These are phyloP conservation scores for Aplosporella prunicola DNA, from an alignment of 2,329 filamentous ascomycete genomes.

Conservation along the genomic window DNA sequence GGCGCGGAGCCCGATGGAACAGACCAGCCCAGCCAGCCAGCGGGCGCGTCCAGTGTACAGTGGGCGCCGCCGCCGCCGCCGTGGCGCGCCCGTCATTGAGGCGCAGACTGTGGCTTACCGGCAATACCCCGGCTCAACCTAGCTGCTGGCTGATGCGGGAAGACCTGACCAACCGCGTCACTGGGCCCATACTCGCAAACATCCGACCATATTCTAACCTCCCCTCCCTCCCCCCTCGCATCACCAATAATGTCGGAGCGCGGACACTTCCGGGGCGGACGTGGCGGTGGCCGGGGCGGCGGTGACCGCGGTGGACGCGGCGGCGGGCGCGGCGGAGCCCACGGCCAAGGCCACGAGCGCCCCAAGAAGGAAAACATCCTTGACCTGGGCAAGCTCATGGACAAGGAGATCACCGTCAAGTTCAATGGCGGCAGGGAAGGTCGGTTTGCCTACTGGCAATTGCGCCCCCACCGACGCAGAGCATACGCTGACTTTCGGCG, in stretches of 20 bases:
- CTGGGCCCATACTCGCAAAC: too few species aligned
- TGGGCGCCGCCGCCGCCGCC: too few species aligned
- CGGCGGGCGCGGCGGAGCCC: slow-evolving; percentile 14
- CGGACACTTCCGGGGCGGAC: slow-evolving; percentile 40
- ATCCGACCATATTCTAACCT: too few species aligned
- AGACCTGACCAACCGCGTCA: too few species aligned
- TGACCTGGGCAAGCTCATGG: slow-evolving; percentile 91
- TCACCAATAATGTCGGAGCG: slow-evolving; percentile 44
- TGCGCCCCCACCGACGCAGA: slow-evolving; percentile 1
- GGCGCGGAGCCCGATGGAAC: too few species aligned
- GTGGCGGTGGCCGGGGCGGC: slow-evolving; percentile 20
- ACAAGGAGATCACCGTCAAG: slow-evolving; percentile 90
- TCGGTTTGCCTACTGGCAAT: slow-evolving; percentile 31
- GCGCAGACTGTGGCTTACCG: too few species aligned
- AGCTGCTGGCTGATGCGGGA: background rate
- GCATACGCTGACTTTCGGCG: slow-evolving; percentile 5
- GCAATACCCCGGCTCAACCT: background rate
- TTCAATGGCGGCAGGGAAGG: slow-evolving; percentile 92
- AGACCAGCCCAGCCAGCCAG: too few species aligned
- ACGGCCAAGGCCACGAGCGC: slow-evolving; percentile 48
- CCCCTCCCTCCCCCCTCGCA: slow-evolving; percentile 4
- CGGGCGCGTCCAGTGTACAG: too few species aligned
- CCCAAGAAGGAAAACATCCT: slow-evolving; percentile 99
- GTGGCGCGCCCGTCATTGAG: too few species aligned
- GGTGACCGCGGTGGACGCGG: slow-evolving; percentile 19